Conservation (phyloP, 2,329 filamentous ascomycete species). For the Pyricularia sp. region DNA sequence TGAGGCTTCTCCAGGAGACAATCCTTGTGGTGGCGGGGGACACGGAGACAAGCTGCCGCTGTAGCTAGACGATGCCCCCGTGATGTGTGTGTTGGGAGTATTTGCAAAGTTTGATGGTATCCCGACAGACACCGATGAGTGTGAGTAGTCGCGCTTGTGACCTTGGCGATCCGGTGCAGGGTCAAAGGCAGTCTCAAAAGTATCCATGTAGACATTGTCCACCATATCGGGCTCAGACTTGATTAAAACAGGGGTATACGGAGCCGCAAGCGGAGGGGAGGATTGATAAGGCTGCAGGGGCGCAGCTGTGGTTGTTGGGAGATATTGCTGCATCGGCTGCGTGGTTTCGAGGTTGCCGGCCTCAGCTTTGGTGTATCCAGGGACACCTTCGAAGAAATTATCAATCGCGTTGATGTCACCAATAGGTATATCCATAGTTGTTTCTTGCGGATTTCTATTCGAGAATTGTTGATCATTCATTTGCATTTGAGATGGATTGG, state of each 20-base stretch:
- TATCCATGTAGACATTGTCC: background rate
- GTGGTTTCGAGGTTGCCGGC: background rate
- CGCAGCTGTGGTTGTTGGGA: background rate
- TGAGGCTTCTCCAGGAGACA: conserved; percentile 16
- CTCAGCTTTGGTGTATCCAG: background rate
- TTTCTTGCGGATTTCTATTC: background rate
- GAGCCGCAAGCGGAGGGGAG: background rate
- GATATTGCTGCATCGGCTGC: background rate
- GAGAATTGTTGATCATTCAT: background rate
- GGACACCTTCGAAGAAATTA: background rate
- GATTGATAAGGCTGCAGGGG: background rate
- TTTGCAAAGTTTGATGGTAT: conserved; percentile 18
- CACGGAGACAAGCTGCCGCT: conserved; percentile 20
- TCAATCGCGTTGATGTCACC: background rate
- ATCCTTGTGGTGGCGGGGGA: conserved; percentile 20
- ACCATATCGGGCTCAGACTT: conserved; percentile 7
- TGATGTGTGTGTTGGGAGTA: conserved; percentile 32
- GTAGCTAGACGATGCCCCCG: conserved; percentile 15
- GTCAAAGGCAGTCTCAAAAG: background rate
- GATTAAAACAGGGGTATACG: conserved; percentile 6
- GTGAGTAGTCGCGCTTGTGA: background rate
- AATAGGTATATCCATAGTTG: background rate
- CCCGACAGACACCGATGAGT: background rate
- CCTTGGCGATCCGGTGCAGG: background rate
- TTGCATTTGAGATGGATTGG: background rate